Evolutionary conservation across 345 rosid genomes (phyloP), one percentile per base, ranked within the genome.

Genomic region (Eucalyptus paniculata): DNA sequence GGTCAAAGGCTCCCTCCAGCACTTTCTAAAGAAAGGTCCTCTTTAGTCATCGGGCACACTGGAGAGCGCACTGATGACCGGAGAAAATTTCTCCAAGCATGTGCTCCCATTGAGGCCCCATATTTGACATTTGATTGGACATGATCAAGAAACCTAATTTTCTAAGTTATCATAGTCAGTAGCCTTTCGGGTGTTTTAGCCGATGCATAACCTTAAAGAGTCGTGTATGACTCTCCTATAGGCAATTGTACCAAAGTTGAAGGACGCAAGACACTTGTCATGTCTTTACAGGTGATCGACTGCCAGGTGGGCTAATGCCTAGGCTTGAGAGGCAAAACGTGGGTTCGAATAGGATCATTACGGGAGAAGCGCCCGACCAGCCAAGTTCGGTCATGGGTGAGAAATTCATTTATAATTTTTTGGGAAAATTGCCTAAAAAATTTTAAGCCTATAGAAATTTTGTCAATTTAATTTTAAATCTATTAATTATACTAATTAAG

Each of bases 381-480:
- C 69, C 16, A 13, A 60, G 17, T 28, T 28, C 3, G 69, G 32
- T 60, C n/a, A 30, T 3, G 16, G 69, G 69, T 13, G 15, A 28
- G 69, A 60, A 60, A 30, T 60, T 60, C n/a, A 60, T 60, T 10
- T 60, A 30, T 60, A 60, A 60, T 6, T 28, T 58, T 24, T 56
- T 21, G 28, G 28, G 0, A 23, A 56, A 23, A 56, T 56, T 56
- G 0, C 24, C 21, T 24, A 9, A 24, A 56, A 56, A 56, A 4
- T 56, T 0, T 56, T 21, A 56, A 7, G 9, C 0, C 5, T 24
- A 4, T 4, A 23, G 6, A 23, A 56, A 1, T 56, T 56, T 56
- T 56, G 0, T 56, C 13, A 56, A 24, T 24, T 4, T 21, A 21
- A 0, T 9, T 24, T 4, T 8, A 56, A 23, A 56, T 0, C 0